These are phyloP conservation scores for Fusarium domesticum DNA, from an alignment of 2,329 filamentous ascomycete species.

Conservation along the genomic window DNA sequence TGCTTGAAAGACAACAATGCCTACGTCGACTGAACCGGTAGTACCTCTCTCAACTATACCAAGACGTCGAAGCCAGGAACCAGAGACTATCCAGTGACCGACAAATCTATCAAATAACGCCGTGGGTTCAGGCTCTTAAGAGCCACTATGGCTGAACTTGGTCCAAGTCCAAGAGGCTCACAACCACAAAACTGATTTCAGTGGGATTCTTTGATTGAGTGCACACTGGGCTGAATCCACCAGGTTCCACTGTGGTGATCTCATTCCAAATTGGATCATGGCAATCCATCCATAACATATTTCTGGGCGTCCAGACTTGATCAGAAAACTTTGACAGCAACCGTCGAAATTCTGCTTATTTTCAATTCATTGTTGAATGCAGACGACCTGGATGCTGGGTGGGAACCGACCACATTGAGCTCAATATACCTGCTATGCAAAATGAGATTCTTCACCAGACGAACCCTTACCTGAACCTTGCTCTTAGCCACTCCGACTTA, in stretches of 20 bases:
- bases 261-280: constrained; percentile 21
- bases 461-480: constrained; percentile 4
- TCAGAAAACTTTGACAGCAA: background rate
- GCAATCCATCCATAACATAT: constrained; percentile 1
- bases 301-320: background rate
- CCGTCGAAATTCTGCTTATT: background rate
- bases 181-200: constrained; percentile 21
- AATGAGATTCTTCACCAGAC: no score
- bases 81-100: background rate
- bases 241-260: constrained; percentile 22
- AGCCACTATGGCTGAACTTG: constrained; percentile 3
- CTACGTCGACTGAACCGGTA: background rate
- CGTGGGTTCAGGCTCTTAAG: background rate
- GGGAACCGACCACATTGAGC: background rate
- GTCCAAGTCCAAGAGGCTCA: constrained; percentile 17
- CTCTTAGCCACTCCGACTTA: constrained; percentile 8
- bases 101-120: background rate
- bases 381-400: background rate
- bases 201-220: constrained; percentile 15
- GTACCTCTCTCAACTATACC: background rate
- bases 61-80: background rate
- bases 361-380: background rate
- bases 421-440: background rate
- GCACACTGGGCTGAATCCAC: constrained; percentile 19
- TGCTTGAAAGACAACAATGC: background rate